Conservation (phyloP, 208 protist genomes). For the Angomonas ambiguus region DNA sequence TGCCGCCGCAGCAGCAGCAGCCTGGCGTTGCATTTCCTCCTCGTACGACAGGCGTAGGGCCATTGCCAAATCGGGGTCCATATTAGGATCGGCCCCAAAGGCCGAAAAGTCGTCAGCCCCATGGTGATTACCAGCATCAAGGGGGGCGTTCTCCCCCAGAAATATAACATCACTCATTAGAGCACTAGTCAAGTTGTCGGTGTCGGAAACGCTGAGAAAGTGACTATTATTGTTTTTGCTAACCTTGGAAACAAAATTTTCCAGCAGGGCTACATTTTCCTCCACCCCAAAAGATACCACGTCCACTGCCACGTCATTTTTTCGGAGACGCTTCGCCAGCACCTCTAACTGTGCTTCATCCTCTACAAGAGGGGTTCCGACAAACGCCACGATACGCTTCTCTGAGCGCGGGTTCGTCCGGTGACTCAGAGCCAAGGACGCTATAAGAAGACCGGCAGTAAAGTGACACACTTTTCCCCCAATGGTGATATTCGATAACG, state of each 20-base stretch:
- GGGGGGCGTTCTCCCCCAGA: constrained; percentile 34
- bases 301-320: constrained; percentile 96
- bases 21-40: constrained; percentile 89
- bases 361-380: constrained; percentile 93
- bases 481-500: constrained; percentile 87
- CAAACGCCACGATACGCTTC: constrained; percentile 98
- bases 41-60: constrained; percentile 94
- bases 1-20: constrained; percentile 43
- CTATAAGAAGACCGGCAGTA: constrained; percentile 86
- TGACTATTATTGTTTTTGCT: constrained; percentile 83
- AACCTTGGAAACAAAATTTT: constrained; percentile 88
- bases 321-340: constrained; percentile 95
- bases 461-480: constrained; percentile 88
- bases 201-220: constrained; percentile 73
- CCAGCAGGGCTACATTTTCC: constrained; percentile 87
- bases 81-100: constrained; percentile 88
- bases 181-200: constrained; percentile 87
- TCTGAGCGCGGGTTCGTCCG: constrained; percentile 92
- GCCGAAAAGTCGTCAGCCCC: constrained; percentile 25
- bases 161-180: constrained; percentile 92
- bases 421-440: constrained; percentile 96
- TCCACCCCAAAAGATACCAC: constrained; percentile 95
- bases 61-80: constrained; percentile 94
- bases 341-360: constrained; percentile 82
- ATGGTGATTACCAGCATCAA: constrained; percentile 15